Evolutionary conservation across 108 stramenopile species (phyloP).

Genomic region (Fragilaria radians): DNA sequence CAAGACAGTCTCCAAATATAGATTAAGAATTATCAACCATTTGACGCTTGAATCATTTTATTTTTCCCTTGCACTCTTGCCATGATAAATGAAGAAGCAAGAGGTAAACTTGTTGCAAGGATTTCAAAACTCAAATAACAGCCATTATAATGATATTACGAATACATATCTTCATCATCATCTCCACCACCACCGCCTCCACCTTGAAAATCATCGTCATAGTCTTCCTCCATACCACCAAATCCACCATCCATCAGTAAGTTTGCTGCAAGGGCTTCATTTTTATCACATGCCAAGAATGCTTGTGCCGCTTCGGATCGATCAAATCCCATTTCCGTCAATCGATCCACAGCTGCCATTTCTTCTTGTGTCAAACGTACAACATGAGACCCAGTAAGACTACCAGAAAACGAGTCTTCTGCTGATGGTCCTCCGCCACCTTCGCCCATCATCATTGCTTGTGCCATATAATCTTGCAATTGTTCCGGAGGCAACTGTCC

Average conservation of each 20-base stretch:
- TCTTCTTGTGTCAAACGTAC: constrained; percentile 89
- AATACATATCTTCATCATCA: constrained; percentile 82
- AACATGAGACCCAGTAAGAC: constrained; percentile 53
- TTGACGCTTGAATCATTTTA: too few species aligned
- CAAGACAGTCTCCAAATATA: too few species aligned
- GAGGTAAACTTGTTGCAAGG: too few species aligned
- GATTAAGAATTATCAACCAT: too few species aligned
- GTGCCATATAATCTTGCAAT: constrained; percentile 84
- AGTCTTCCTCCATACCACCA: constrained; percentile 40
- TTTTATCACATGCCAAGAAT: constrained; percentile 98
- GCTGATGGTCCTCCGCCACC: too few species aligned
- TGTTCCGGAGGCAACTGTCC: constrained; percentile 91
- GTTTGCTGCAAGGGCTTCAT: constrained; percentile 97
- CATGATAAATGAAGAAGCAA: too few species aligned
- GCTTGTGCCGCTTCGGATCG: constrained; percentile 91
- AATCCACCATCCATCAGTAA: constrained; percentile 87
- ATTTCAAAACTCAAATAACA: too few species aligned
- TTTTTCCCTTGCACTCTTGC: too few species aligned
- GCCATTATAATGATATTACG: too few species aligned
- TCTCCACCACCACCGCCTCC: constrained; percentile 31
- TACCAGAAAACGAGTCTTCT: too few species aligned
- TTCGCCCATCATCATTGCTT: constrained; percentile 61
- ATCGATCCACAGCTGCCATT: constrained; percentile 91
- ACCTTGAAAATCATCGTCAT: constrained; percentile 25
- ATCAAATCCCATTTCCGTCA: constrained; percentile 95